phyloP scores from a whole-genome alignment of 345 rosid genomes.

The Ailanthus altissimus region DNA sequence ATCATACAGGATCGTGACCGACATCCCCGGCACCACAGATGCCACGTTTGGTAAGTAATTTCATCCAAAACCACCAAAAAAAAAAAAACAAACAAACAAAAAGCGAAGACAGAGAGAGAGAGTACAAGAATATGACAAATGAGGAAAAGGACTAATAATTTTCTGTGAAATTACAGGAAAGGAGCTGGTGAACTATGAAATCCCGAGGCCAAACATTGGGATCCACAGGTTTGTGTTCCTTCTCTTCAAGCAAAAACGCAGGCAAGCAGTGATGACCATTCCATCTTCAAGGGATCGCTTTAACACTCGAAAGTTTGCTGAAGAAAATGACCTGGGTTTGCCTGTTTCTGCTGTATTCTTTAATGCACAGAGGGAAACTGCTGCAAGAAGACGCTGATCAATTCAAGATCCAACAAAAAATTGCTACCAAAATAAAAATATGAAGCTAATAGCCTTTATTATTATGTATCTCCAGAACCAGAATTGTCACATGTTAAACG shows the following conservation, averaged over 20 bases:
- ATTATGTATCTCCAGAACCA: background rate
- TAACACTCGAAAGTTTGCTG: constrained; percentile 70
- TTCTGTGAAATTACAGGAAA: constrained; percentile 45
- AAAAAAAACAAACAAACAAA: no score
- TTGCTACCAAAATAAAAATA: background rate
- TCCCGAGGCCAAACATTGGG: constrained; percentile 94
- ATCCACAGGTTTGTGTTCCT: constrained; percentile 89
- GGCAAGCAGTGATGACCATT: constrained; percentile 48
- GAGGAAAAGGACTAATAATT: background rate
- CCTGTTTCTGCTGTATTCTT: constrained; percentile 93
- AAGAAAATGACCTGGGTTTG: constrained; percentile 67
- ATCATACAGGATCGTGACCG: constrained; percentile 77
- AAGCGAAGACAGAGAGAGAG: background rate
- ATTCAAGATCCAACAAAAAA: background rate
- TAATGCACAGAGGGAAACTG: constrained; percentile 92
- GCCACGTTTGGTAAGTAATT: constrained; percentile 73
- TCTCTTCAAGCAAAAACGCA: constrained; percentile 71
- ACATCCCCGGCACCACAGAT: constrained; percentile 97
- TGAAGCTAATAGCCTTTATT: background rate
- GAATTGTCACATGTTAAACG: background rate
- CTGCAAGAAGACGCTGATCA: constrained; percentile 75
- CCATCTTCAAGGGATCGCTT: constrained; percentile 70
- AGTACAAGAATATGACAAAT: background rate
- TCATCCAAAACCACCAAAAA: background rate
- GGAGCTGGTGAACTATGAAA: constrained; percentile 75